phyloP scores from a whole-genome alignment of 164 flowering plant genomes.

The Tetrastigma voinierianum region DNA sequence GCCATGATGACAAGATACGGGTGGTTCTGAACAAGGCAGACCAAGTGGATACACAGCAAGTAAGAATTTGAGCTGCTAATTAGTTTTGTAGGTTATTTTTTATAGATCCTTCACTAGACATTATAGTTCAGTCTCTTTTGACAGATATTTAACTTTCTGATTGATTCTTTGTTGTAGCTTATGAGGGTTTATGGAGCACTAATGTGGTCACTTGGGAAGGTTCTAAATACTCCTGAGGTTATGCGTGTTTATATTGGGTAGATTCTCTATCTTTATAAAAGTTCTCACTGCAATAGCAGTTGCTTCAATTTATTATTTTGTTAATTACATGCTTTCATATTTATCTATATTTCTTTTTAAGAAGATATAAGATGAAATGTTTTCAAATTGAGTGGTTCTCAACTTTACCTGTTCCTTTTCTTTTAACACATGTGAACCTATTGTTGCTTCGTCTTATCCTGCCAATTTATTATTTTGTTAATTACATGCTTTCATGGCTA shows the following conservation, averaged over 20 bases:
- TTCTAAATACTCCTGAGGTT: constrained; percentile 74
- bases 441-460: too few relatives aligned
- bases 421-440: too few relatives aligned
- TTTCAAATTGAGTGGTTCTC: too few relatives aligned
- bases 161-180: constrained; percentile 30
- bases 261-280: not conserved
- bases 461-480: too few relatives aligned
- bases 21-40: constrained; percentile 97
- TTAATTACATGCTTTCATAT: too few relatives aligned
- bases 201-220: constrained; percentile 86
- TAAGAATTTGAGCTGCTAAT: constrained; percentile 19
- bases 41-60: constrained; percentile 98
- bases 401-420: too few relatives aligned
- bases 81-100: not conserved
- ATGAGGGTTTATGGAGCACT: constrained; percentile 90
- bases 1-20: constrained; percentile 97
- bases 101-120: not conserved
- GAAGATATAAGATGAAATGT: too few relatives aligned
- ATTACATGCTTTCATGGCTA: too few relatives aligned
- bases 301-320: too few relatives aligned
- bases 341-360: too few relatives aligned
- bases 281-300: too few relatives aligned
- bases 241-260: constrained; percentile 77
- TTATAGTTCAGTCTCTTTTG: not conserved
- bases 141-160: not conserved